Evolutionary conservation across 805 yeast species (phyloP).

Genomic region (Candida wancherniae): DNA sequence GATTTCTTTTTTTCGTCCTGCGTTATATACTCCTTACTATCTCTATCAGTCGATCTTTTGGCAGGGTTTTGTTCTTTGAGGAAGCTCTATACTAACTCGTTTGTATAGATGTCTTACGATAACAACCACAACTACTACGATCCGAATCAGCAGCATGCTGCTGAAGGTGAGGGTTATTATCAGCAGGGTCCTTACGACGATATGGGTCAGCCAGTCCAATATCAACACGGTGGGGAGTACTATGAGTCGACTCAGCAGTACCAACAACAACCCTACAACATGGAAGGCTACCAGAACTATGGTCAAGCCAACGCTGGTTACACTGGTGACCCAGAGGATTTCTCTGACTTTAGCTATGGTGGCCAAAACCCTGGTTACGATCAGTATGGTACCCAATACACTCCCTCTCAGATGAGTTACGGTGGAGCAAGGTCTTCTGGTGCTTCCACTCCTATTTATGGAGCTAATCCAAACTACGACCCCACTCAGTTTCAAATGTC

Average conservation of each 20-base stretch:
- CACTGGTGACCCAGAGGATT: slow-evolving; percentile 54
- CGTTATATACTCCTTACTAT: too few relatives aligned
- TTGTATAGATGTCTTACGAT: slow-evolving; percentile 54
- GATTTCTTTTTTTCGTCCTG: too few relatives aligned
- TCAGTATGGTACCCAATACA: slow-evolving; percentile 64
- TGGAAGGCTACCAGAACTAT: slow-evolving; percentile 44
- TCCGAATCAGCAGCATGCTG: slow-evolving; percentile 25
- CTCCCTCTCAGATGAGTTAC: slow-evolving; percentile 84
- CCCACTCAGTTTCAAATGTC: slow-evolving; percentile 63
- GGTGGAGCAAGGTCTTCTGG: slow-evolving; percentile 84
- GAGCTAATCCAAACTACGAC: slow-evolving; percentile 52
- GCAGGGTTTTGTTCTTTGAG: slow-evolving; percentile 3
- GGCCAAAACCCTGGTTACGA: slow-evolving; percentile 49
- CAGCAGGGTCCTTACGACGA: slow-evolving; percentile 41
- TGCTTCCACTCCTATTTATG: slow-evolving; percentile 90
- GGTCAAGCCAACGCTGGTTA: slow-evolving; percentile 24
- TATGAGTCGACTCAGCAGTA: slow-evolving; percentile 45
- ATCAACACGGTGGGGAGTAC: slow-evolving; percentile 39
- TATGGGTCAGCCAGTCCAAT: slow-evolving; percentile 25
- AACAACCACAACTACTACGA: slow-evolving; percentile 41
- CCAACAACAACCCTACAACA: slow-evolving; percentile 48
- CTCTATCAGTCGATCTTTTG: too few relatives aligned
- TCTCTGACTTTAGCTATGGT: slow-evolving; percentile 64
- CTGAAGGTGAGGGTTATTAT: slow-evolving; percentile 26
- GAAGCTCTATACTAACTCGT: slow-evolving; percentile 17